These are phyloP conservation scores for Aspergillus caelatus DNA, from an alignment of 2,329 filamentous ascomycete genomes.

Conservation along the genomic window DNA sequence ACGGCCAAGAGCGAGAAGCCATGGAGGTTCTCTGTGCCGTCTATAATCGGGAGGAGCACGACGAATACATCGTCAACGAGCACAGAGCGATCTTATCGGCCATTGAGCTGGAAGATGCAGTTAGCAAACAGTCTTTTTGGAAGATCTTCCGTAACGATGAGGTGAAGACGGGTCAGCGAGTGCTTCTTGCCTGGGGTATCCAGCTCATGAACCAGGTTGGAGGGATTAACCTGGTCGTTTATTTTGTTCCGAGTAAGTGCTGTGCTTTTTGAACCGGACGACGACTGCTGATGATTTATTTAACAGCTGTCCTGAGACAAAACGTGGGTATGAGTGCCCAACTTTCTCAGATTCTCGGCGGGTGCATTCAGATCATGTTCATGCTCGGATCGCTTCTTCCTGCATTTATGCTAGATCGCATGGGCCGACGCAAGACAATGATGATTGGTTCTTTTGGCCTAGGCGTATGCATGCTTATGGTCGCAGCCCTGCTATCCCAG, in stretches of 20 bases:
- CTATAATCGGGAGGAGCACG: neutral
- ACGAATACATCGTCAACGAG: neutral
- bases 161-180: constrained; percentile 47
- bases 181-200: constrained; percentile 51
- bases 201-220: constrained; percentile 24
- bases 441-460: constrained; percentile 35
- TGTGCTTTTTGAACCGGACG: neutral
- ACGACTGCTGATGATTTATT: neutral
- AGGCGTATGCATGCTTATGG: constrained; percentile 41
- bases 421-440: constrained; percentile 42
- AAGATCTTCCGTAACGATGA: constrained; percentile 46
- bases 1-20: neutral
- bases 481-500: constrained; percentile 43
- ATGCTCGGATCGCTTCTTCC: constrained; percentile 44
- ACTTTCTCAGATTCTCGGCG: constrained; percentile 27
- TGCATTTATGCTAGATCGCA: constrained; percentile 48
- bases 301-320: neutral
- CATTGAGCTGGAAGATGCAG: neutral
- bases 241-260: neutral
- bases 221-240: neutral
- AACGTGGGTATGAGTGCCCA: constrained; percentile 42
- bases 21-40: neutral
- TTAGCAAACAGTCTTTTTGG: constrained; percentile 25
- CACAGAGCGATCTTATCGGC: neutral
- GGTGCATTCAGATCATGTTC: constrained; percentile 33